Evolutionary conservation across 129 eudicot species (phyloP).

Genomic region (Chrysanthemum seticuspe): DNA sequence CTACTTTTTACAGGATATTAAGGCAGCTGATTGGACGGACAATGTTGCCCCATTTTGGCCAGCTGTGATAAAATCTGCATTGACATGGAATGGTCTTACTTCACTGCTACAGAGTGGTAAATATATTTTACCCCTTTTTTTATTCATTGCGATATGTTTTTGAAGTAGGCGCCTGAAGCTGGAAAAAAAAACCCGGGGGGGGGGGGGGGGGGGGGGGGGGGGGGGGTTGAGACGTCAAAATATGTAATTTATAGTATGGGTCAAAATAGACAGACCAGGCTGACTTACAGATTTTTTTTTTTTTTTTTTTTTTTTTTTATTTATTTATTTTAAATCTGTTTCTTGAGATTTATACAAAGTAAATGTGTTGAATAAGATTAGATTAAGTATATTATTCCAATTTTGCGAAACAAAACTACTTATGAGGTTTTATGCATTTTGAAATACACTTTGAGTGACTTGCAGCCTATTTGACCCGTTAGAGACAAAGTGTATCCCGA

Average conservation of each 20-base stretch:
- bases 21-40: constrained; percentile 88
- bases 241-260: not conserved
- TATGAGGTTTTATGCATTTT: constrained; percentile 1
- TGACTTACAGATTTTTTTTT: too few species aligned
- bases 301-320: too few species aligned
- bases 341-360: too few species aligned
- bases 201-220: not conserved
- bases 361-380: too few species aligned
- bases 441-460: not conserved
- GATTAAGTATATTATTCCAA: too few species aligned
- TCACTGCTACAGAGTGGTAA: constrained; percentile 84
- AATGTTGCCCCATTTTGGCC: constrained; percentile 99
- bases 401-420: too few species aligned
- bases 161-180: not conserved
- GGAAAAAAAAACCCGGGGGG: not conserved
- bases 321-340: too few species aligned
- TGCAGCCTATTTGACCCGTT: not conserved
- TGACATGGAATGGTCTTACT: constrained; percentile 85
- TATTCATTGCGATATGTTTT: not conserved
- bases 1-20: constrained; percentile 50
- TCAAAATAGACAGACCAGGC: too few species aligned
- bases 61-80: constrained; percentile 84
- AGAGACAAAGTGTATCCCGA: not conserved
- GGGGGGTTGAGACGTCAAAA: not conserved
- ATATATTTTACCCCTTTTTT: constrained; percentile 19